These are phyloP conservation scores for Sporothrix curviconia DNA, from an alignment of 2,329 filamentous ascomycete species.

Conservation along the genomic window DNA sequence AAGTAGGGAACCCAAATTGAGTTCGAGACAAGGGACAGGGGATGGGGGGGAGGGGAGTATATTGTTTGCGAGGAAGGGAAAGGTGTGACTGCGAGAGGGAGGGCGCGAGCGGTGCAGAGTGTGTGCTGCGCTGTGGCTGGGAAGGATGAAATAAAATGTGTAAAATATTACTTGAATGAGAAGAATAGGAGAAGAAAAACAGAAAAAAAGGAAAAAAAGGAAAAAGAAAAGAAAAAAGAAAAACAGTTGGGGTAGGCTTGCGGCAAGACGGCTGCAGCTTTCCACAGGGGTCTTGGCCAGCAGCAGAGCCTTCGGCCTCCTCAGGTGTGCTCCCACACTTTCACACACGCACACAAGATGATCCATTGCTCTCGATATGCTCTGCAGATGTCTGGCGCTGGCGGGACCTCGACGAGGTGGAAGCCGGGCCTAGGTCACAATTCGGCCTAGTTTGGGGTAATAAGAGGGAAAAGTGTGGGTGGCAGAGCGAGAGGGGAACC, in stretches of 20 bases:
- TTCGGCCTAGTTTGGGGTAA: not conserved
- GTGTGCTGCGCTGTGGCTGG: not conserved
- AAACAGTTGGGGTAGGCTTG: not conserved
- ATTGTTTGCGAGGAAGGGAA: too few relatives aligned
- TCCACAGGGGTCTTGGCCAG: conserved; percentile 3
- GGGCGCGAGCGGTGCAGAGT: not conserved
- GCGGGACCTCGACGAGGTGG: not conserved
- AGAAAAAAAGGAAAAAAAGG: not conserved
- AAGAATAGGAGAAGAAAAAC: not conserved
- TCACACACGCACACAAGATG: not conserved
- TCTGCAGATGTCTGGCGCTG: not conserved
- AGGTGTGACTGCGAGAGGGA: not conserved
- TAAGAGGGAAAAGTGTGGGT: not conserved
- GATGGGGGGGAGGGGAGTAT: not conserved
- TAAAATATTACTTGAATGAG: too few relatives aligned
- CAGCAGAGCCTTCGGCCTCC: too few relatives aligned
- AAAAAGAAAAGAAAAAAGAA: not conserved
- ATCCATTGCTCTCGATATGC: not conserved
- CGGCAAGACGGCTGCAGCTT: conserved; percentile 11
- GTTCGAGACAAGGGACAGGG: not conserved
- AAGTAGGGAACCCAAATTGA: conserved; percentile 4
- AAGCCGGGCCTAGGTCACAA: conserved; percentile 10
- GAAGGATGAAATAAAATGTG: not conserved
- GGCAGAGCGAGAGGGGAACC: not conserved
- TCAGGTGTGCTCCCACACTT: too few relatives aligned